These are phyloP conservation scores for Claviceps fusiformis DNA, from an alignment of 2,329 filamentous ascomycete species.

Conservation along the genomic window DNA sequence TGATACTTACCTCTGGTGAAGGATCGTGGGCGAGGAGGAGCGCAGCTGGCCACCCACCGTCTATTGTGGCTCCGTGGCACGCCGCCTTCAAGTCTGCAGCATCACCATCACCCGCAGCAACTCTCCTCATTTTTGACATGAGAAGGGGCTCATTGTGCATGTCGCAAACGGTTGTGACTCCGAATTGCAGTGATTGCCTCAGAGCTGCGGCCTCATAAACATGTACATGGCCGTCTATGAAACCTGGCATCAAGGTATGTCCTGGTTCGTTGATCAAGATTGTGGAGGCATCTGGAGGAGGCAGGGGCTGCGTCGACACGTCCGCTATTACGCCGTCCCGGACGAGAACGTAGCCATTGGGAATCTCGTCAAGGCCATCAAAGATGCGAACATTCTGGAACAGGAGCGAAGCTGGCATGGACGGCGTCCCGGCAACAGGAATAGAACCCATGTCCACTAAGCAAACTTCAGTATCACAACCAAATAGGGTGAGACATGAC, in stretches of 20 bases:
- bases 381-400: slow-evolving; percentile 27
- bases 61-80: slow-evolving; percentile 33
- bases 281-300: slow-evolving; percentile 7
- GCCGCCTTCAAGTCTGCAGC: slow-evolving; percentile 34
- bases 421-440: neutral
- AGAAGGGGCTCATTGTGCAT: slow-evolving; percentile 28
- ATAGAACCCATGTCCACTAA: slow-evolving; percentile 2
- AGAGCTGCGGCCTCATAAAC: slow-evolving; percentile 25
- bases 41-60: slow-evolving; percentile 34
- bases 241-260: slow-evolving; percentile 33
- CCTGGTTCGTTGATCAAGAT: slow-evolving; percentile 26
- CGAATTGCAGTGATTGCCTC: slow-evolving; percentile 31
- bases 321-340: slow-evolving; percentile 25
- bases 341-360: slow-evolving; percentile 26
- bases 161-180: slow-evolving; percentile 37
- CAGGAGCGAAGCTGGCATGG: slow-evolving; percentile 2
- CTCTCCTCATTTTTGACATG: slow-evolving; percentile 17
- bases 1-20: slow-evolving; percentile 3
- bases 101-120: slow-evolving; percentile 13
- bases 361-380: slow-evolving; percentile 27
- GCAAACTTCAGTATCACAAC: neutral
- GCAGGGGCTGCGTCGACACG: slow-evolving; percentile 7
- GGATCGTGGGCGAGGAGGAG: slow-evolving; percentile 3
- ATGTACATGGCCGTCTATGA: slow-evolving; percentile 38
- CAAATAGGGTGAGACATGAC: slow-evolving; percentile 1